phyloP scores from a whole-genome alignment of 495 filamentous ascomycete genomes.

The Immersiella caudata region DNA sequence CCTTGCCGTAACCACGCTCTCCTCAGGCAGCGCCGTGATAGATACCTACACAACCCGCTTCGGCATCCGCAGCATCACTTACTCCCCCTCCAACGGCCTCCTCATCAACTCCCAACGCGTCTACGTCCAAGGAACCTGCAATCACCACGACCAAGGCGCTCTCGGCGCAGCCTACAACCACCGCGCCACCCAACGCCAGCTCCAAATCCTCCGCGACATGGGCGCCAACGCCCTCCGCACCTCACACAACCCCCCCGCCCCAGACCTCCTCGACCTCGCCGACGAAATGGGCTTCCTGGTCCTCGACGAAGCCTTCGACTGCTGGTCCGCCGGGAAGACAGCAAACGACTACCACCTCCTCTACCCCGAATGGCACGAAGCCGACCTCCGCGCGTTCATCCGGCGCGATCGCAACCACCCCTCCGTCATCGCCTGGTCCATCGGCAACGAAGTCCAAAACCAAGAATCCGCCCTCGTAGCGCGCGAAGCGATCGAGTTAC shows the following conservation, averaged over 20 bases:
- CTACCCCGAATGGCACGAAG: slow-evolving; percentile 52
- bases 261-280: slow-evolving; percentile 59
- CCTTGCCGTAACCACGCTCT: slow-evolving; percentile 46
- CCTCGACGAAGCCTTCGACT: slow-evolving; percentile 56
- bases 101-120: slow-evolving; percentile 45
- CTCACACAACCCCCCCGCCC: slow-evolving; percentile 54
- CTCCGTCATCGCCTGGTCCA: slow-evolving; percentile 51
- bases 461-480: slow-evolving; percentile 34
- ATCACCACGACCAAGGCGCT: slow-evolving; percentile 54
- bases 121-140: slow-evolving; percentile 46
- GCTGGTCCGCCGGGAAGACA: slow-evolving; percentile 46
- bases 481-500: slow-evolving; percentile 35
- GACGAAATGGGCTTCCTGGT: slow-evolving; percentile 62
- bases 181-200: slow-evolving; percentile 49
- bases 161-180: slow-evolving; percentile 51
- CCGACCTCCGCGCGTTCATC: slow-evolving; percentile 50
- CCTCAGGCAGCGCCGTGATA: slow-evolving; percentile 27
- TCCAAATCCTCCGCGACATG: slow-evolving; percentile 51
- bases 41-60: slow-evolving; percentile 54
- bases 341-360: slow-evolving; percentile 51
- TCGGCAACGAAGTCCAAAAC: slow-evolving; percentile 54
- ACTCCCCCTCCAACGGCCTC: slow-evolving; percentile 42
- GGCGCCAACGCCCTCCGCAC: slow-evolving; percentile 53
- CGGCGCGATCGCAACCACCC: slow-evolving; percentile 56
- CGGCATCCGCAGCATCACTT: slow-evolving; percentile 48